phyloP scores from a whole-genome alignment of 2,329 filamentous ascomycete species.

The Pseudogymnoascus sp. region DNA sequence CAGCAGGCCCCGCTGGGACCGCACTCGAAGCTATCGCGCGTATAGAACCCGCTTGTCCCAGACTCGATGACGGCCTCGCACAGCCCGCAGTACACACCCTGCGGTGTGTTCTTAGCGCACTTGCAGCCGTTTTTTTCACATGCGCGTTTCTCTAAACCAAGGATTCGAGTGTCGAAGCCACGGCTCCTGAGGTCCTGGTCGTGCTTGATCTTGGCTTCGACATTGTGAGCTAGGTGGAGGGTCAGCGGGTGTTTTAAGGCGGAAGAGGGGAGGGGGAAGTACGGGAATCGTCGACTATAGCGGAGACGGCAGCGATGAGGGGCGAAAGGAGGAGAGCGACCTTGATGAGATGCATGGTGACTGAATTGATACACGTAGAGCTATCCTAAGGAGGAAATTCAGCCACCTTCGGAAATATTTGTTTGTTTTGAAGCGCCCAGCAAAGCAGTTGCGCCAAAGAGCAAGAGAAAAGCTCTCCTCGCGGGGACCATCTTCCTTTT shows the following conservation, averaged over 20 bases:
- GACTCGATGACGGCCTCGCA: not conserved
- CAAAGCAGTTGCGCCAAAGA: not conserved
- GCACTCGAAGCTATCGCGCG: not conserved
- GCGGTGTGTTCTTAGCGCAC: not conserved
- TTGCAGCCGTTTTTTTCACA: not conserved
- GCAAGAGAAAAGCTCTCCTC: not conserved
- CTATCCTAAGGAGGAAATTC: not conserved
- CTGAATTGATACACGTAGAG: not conserved
- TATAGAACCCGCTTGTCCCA: not conserved
- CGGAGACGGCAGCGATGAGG: constrained; percentile 16
- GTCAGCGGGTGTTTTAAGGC: not conserved
- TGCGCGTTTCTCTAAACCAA: not conserved
- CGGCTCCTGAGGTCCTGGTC: not conserved
- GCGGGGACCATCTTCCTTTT: not conserved
- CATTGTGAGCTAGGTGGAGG: not conserved
- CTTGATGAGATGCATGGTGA: constrained; percentile 19
- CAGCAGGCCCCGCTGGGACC: not conserved
- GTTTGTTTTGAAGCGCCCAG: not conserved
- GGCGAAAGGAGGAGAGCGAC: constrained; percentile 15
- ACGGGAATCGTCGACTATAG: constrained; percentile 21
- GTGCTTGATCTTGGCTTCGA: not conserved
- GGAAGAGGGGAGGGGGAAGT: constrained; percentile 18
- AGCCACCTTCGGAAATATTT: not conserved
- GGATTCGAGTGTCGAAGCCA: not conserved
- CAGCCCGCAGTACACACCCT: not conserved